Conservation (phyloP, 306 rosid species). For the Oxytropis ochrocephala region DNA sequence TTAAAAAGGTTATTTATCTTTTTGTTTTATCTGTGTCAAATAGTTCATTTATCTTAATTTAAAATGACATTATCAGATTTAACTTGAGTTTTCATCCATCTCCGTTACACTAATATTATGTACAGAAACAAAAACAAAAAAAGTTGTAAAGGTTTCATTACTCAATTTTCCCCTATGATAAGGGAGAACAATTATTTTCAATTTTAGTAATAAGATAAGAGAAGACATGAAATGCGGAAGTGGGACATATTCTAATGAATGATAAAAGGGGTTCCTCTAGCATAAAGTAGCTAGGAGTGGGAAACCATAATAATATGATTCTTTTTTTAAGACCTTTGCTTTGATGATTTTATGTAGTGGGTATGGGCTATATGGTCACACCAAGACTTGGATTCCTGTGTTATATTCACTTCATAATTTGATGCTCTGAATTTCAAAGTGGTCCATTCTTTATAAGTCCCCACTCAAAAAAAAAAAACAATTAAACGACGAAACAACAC, state of each 20-base stretch:
- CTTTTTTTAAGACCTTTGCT: neutral
- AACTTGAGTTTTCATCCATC: too few species aligned
- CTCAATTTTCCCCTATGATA: neutral
- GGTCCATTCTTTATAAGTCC: conserved; percentile 16
- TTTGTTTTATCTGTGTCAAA: too few species aligned
- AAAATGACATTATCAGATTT: too few species aligned
- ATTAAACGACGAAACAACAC: conserved; percentile 17
- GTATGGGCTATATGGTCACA: conserved; percentile 8
- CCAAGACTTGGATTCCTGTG: neutral
- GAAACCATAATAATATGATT: conserved; percentile 23
- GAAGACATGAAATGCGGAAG: conserved; percentile 18
- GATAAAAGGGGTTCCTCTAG: conserved; percentile 19
- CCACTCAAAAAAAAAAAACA: neutral
- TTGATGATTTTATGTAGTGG: conserved; percentile 16
- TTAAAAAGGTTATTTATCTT: too few species aligned
- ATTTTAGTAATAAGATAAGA: neutral
- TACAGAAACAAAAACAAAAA: too few species aligned
- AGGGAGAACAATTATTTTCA: conserved; percentile 25
- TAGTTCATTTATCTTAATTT: too few species aligned
- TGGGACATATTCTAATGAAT: conserved; percentile 29
- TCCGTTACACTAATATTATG: neutral
- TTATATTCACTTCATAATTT: neutral
- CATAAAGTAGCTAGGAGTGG: conserved; percentile 21
- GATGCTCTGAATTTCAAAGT: conserved; percentile 2
- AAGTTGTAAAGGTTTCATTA: neutral